These are phyloP conservation scores for Mucor saturninus DNA, from an alignment of 371 early-diverging fungal genomes.

Conservation along the genomic window DNA sequence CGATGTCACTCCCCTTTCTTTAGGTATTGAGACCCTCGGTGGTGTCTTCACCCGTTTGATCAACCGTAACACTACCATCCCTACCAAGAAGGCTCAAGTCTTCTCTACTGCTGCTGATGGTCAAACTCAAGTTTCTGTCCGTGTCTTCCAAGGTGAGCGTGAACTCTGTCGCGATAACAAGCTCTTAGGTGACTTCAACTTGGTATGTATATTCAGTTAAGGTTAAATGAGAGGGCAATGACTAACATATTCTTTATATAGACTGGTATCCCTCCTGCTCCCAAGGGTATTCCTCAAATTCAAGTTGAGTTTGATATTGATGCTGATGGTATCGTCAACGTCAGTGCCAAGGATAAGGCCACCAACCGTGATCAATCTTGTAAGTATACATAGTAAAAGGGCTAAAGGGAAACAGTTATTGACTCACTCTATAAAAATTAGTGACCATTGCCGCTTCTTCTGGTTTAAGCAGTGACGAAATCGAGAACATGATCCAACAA, in stretches of 20 bases:
- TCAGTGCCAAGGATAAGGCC: slow-evolving; percentile 92
- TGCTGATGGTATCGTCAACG: slow-evolving; percentile 96
- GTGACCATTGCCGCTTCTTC: slow-evolving; percentile 92
- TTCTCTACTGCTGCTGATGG: slow-evolving; percentile 98
- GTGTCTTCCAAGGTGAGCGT: slow-evolving; percentile 98
- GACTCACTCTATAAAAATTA: slow-evolving; percentile 5
- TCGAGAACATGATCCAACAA: slow-evolving; percentile 88
- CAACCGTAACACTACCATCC: slow-evolving; percentile 96
- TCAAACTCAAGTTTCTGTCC: slow-evolving; percentile 95
- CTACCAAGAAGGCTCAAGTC: slow-evolving; percentile 95
- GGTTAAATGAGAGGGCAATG: background rate
- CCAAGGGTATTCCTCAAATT: slow-evolving; percentile 86
- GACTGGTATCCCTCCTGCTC: slow-evolving; percentile 76
- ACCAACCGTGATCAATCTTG: slow-evolving; percentile 87
- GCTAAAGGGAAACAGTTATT: background rate
- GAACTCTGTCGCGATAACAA: slow-evolving; percentile 94
- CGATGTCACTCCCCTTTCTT: slow-evolving; percentile 96
- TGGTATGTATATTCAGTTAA: slow-evolving; percentile 39
- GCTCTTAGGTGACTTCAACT: slow-evolving; percentile 92
- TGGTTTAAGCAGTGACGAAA: slow-evolving; percentile 89
- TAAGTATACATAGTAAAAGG: slow-evolving; percentile 20
- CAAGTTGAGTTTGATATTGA: slow-evolving; percentile 96
- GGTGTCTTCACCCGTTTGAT: slow-evolving; percentile 96
- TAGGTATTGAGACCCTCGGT: slow-evolving; percentile 95
- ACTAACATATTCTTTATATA: background rate